phyloP scores from a whole-genome alignment of 2,329 filamentous ascomycete genomes.

The Emydomyces testavorans region DNA sequence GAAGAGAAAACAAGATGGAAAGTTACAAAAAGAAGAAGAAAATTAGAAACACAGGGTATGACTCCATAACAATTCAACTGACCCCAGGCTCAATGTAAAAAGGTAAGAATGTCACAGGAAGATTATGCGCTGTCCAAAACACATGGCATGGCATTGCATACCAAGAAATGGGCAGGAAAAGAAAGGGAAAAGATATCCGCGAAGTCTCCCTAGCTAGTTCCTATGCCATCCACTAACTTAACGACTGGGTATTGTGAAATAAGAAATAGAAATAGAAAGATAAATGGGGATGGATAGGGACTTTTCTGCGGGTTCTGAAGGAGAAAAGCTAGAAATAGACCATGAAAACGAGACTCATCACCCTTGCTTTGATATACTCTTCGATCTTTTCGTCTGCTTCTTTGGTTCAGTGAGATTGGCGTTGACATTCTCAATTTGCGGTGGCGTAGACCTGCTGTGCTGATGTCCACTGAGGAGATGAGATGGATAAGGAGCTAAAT shows the following conservation, averaged over 20 bases:
- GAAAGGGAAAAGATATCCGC: slow-evolving; percentile 9
- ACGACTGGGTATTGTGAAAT: slow-evolving; percentile 9
- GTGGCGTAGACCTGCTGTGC: slow-evolving; percentile 20
- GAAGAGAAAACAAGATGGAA: not conserved
- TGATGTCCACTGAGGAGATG: slow-evolving; percentile 28
- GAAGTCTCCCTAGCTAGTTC: slow-evolving; percentile 14
- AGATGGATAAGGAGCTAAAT: slow-evolving; percentile 38
- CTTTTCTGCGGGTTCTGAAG: not conserved
- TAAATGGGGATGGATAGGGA: slow-evolving; percentile 8
- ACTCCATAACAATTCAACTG: slow-evolving; percentile 6
- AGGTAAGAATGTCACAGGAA: not conserved
- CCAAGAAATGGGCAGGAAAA: slow-evolving; percentile 12
- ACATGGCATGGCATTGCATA: not conserved
- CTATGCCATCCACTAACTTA: slow-evolving; percentile 5
- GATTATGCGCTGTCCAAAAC: not conserved
- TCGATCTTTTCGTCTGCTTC: slow-evolving; percentile 13
- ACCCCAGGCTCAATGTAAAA: slow-evolving; percentile 3
- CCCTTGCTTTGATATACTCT: slow-evolving; percentile 16
- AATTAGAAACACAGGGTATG: not conserved
- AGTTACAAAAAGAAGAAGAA: not conserved
- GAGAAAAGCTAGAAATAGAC: slow-evolving; percentile 8
- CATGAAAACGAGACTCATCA: not conserved
- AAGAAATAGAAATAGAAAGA: slow-evolving; percentile 14
- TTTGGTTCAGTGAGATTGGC: slow-evolving; percentile 13
- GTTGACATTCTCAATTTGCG: slow-evolving; percentile 21